Conservation (phyloP, 768 basidiomycete species). For the Lactifluus hygrophoroides region DNA sequence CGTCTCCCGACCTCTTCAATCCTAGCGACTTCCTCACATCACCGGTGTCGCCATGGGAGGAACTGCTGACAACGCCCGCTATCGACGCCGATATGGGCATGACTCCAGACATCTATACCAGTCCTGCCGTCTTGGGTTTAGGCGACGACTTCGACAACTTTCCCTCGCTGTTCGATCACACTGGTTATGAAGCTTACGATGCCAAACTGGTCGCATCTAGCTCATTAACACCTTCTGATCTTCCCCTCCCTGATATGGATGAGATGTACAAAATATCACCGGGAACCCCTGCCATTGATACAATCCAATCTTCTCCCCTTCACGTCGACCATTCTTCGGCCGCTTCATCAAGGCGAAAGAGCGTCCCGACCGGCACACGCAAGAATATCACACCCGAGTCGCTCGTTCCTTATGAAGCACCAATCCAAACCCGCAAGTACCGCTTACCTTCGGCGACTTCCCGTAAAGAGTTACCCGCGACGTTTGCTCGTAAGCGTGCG, state of each 20-base stretch:
- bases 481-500: slow-evolving; percentile 57
- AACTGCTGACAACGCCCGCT: slow-evolving; percentile 38
- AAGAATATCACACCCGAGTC: slow-evolving; percentile 57
- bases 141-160: slow-evolving; percentile 30
- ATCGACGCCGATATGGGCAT: slow-evolving; percentile 28
- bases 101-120: slow-evolving; percentile 34
- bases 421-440: slow-evolving; percentile 74
- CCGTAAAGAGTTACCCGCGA: slow-evolving; percentile 67
- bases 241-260: slow-evolving; percentile 27
- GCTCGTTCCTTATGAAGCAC: slow-evolving; percentile 66
- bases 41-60: slow-evolving; percentile 40
- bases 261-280: slow-evolving; percentile 44
- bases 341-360: slow-evolving; percentile 27
- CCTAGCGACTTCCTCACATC: slow-evolving; percentile 40
- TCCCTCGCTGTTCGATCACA: slow-evolving; percentile 20
- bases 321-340: slow-evolving; percentile 9
- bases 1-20: slow-evolving; percentile 35
- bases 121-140: slow-evolving; percentile 33
- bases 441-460: slow-evolving; percentile 65
- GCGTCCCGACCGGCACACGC: slow-evolving; percentile 55
- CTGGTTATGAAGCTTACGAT: slow-evolving; percentile 10
- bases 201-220: slow-evolving; percentile 5
- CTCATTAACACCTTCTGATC: slow-evolving; percentile 2
- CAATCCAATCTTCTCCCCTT: slow-evolving; percentile 28
- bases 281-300: slow-evolving; percentile 40